These are phyloP conservation scores for Camellia sinensis DNA, from an alignment of 148 eudicot genomes.

Conservation along the genomic window DNA sequence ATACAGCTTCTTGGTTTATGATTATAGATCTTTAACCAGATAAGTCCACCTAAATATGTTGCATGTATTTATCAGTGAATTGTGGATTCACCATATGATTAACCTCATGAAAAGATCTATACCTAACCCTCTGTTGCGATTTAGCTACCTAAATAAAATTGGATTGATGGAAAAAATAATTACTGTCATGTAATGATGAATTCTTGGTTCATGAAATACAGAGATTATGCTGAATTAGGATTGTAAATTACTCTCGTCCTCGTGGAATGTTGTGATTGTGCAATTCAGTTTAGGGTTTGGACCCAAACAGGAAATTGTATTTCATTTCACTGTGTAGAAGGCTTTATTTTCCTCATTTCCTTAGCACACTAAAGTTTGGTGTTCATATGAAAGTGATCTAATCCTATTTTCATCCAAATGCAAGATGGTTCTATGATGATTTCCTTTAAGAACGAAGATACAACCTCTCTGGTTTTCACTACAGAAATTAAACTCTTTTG, in stretches of 20 bases:
- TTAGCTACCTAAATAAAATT: background rate
- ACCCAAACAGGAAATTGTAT: too few species aligned
- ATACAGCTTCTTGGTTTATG: background rate
- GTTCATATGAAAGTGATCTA: background rate
- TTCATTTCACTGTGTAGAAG: background rate
- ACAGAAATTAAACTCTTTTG: too few species aligned
- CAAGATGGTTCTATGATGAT: too few species aligned
- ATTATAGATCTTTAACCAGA: background rate
- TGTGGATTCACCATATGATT: background rate
- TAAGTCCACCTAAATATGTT: background rate
- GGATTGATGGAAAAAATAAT: background rate
- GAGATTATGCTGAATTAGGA: background rate
- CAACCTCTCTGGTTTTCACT: too few species aligned
- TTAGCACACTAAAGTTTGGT: background rate
- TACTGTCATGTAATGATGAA: background rate
- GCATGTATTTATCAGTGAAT: background rate
- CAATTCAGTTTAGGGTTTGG: background rate
- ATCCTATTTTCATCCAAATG: too few species aligned
- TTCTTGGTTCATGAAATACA: background rate
- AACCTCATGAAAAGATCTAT: background rate
- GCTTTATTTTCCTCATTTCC: background rate
- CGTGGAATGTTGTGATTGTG: background rate
- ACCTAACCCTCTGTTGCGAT: background rate
- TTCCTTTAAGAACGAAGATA: too few species aligned
- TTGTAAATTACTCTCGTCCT: background rate